Conservation (phyloP, 805 yeast genomes). For the Wickerhamomyces pijperi region DNA sequence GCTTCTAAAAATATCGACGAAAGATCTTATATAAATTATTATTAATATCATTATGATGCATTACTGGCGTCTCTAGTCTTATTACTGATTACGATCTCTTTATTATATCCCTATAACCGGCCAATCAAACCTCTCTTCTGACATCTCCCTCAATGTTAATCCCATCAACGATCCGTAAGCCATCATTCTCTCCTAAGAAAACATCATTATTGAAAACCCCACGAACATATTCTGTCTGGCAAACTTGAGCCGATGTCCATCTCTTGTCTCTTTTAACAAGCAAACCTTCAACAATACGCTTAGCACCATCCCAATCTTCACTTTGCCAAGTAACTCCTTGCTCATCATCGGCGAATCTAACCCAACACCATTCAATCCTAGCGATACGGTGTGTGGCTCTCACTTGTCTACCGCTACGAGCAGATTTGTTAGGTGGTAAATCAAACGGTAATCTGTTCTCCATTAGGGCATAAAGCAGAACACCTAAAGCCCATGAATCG, state of each 20-base stretch:
- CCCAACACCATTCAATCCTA: slow-evolving; percentile 88
- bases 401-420: slow-evolving; percentile 32
- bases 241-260: slow-evolving; percentile 23
- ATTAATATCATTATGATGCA: no score
- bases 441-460: slow-evolving; percentile 92
- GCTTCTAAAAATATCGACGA: no score
- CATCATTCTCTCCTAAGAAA: not conserved
- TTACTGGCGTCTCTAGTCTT: no score
- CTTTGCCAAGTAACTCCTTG: slow-evolving; percentile 9
- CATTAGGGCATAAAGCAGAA: slow-evolving; percentile 69
- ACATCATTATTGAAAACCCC: slow-evolving; percentile 1
- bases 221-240: slow-evolving; percentile 25
- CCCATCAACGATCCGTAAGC: not conserved
- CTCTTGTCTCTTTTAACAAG: slow-evolving; percentile 39
- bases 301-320: slow-evolving; percentile 34
- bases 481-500: slow-evolving; percentile 95
- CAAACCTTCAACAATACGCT: slow-evolving; percentile 36
- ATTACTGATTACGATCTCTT: no score
- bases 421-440: slow-evolving; percentile 48
- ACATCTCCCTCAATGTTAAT: no score
- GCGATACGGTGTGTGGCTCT: slow-evolving; percentile 84
- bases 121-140: not conserved
- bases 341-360: slow-evolving; percentile 27
- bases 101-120: no score
- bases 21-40: no score